Evolutionary conservation across 1,284 basidiomycete species (phyloP).

Genomic region (Cutaneotrichosporon arboriforme): DNA sequence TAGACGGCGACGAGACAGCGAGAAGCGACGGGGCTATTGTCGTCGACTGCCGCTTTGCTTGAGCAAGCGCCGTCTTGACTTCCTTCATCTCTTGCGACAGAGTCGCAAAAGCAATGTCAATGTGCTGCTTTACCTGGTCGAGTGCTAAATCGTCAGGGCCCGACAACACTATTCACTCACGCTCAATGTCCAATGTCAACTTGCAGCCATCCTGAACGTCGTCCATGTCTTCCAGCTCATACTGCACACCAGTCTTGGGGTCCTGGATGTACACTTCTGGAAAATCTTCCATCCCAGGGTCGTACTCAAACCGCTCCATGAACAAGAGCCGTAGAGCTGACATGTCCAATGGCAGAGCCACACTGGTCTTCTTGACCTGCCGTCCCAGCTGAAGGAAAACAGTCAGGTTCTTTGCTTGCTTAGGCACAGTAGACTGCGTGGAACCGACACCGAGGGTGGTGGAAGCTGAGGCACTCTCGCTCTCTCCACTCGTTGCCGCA

Average conservation of each 20-base stretch:
- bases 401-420: conserved; percentile 48
- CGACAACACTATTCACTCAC: conserved; percentile 57
- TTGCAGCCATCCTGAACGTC: conserved; percentile 84
- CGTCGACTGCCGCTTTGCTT: conserved; percentile 49
- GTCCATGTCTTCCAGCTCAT: conserved; percentile 91
- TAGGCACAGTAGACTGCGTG: not conserved
- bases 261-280: conserved; percentile 94
- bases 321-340: conserved; percentile 60
- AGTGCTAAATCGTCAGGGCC: conserved; percentile 59
- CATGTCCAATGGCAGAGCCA: conserved; percentile 60
- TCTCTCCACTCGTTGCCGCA: not conserved
- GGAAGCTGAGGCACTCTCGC: not conserved
- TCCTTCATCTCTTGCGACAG: conserved; percentile 92
- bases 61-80: conserved; percentile 58
- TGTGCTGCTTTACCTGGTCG: conserved; percentile 97
- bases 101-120: conserved; percentile 78
- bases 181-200: conserved; percentile 90
- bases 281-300: conserved; percentile 86
- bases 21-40: conserved; percentile 45
- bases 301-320: conserved; percentile 92
- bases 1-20: conserved; percentile 15
- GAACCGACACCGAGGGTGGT: not conserved
- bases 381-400: conserved; percentile 87
- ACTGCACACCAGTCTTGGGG: conserved; percentile 81
- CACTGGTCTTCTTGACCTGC: conserved; percentile 79